Evolutionary conservation across 345 rosid species (phyloP).

Genomic region (Salix udensis): DNA sequence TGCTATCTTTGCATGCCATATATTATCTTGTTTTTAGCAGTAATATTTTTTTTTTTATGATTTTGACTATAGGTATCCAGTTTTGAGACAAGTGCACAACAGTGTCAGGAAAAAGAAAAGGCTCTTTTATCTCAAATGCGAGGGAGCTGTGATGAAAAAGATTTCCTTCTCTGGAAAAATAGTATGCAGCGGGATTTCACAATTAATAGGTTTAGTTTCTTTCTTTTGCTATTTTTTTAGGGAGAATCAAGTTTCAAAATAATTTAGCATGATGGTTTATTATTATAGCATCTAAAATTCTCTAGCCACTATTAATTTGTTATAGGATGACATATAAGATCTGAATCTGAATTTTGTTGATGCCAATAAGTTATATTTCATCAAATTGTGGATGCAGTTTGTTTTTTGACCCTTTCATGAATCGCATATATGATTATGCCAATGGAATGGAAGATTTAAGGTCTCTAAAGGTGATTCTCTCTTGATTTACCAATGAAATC

Average conservation of each 20-base stretch:
- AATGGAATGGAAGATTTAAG: constrained; percentile 71
- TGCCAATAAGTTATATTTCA: constrained; percentile 9
- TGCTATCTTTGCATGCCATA: background rate
- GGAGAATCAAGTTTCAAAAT: background rate
- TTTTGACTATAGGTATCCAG: constrained; percentile 67
- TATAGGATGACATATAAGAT: background rate
- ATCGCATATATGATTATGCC: constrained; percentile 64
- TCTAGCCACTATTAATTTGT: background rate
- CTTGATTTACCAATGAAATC: constrained; percentile 6
- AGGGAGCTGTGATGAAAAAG: constrained; percentile 41
- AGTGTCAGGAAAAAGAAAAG: constrained; percentile 35
- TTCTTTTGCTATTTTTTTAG: constrained; percentile 6
- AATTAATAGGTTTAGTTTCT: constrained; percentile 59
- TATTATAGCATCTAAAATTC: background rate
- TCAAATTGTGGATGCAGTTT: constrained; percentile 42
- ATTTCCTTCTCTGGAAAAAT: constrained; percentile 67
- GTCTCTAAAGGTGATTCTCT: constrained; percentile 57
- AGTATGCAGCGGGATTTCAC: constrained; percentile 86
- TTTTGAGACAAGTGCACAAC: constrained; percentile 58
- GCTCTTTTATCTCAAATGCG: constrained; percentile 29
- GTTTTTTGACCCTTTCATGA: constrained; percentile 60
- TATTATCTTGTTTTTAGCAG: background rate
- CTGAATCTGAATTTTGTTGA: constrained; percentile 4
- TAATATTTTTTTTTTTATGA: background rate
- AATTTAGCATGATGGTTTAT: background rate